Evolutionary conservation across 208 protist species (phyloP).

Genomic region (Trypanosoma rangeli): DNA sequence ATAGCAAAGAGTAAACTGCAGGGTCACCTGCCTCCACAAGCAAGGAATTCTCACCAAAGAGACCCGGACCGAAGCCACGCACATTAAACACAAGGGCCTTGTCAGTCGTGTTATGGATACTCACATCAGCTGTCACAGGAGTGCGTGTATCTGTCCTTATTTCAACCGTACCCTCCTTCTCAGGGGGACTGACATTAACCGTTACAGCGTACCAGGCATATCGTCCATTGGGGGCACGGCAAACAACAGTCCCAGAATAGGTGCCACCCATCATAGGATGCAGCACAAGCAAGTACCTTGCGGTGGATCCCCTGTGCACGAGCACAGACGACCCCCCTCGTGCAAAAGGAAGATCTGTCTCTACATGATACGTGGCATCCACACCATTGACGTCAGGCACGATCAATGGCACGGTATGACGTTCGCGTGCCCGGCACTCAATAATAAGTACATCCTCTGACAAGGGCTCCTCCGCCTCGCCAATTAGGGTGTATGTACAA

Average conservation of each 20-base stretch:
- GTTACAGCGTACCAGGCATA: constrained; percentile 93
- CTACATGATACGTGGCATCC: constrained; percentile 75
- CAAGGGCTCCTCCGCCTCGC: constrained; percentile 85
- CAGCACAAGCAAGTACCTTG: constrained; percentile 78
- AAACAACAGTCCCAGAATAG: constrained; percentile 83
- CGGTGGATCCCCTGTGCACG: constrained; percentile 47
- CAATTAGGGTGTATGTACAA: constrained; percentile 82
- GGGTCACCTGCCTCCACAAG: constrained; percentile 43
- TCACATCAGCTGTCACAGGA: constrained; percentile 84
- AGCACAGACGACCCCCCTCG: constrained; percentile 59
- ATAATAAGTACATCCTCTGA: constrained; percentile 82
- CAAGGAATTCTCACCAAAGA: constrained; percentile 79
- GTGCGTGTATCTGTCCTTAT: constrained; percentile 81
- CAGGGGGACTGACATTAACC: constrained; percentile 73
- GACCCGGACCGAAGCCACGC: constrained; percentile 62
- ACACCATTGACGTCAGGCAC: constrained; percentile 73
- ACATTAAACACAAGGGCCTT: constrained; percentile 78
- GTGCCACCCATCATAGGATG: constrained; percentile 79
- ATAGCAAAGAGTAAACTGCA: constrained; percentile 78
- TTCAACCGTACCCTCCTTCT: constrained; percentile 85
- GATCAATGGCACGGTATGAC: constrained; percentile 45
- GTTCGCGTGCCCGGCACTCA: constrained; percentile 81
- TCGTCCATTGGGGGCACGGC: constrained; percentile 68
- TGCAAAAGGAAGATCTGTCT: constrained; percentile 88
- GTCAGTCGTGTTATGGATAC: constrained; percentile 81